These are phyloP conservation scores for Ziziphus jujuba DNA, from an alignment of 306 rosid genomes.

Conservation along the genomic window DNA sequence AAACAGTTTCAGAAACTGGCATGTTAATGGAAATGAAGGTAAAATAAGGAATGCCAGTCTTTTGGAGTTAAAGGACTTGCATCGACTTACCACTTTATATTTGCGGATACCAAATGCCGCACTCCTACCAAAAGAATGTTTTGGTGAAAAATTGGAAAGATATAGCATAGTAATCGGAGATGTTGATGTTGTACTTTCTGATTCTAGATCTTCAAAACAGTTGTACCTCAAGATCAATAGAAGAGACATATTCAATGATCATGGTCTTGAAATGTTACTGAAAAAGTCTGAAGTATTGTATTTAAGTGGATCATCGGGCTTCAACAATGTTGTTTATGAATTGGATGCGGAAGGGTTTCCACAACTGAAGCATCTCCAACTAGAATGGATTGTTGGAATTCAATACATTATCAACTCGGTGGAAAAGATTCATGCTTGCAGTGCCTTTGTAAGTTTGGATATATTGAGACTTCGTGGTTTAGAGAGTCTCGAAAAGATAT, in stretches of 20 bases:
- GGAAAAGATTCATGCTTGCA: background rate
- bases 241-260: constrained; percentile 18
- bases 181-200: constrained; percentile 8
- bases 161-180: constrained; percentile 46
- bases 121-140: constrained; percentile 20
- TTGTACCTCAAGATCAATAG: constrained; percentile 27
- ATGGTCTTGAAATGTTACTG: constrained; percentile 30
- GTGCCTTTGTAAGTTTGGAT: background rate
- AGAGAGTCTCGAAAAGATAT: background rate
- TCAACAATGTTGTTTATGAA: constrained; percentile 29
- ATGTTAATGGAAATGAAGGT: background rate
- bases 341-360: constrained; percentile 38
- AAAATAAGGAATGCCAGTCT: constrained; percentile 14
- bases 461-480: background rate
- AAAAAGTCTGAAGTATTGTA: constrained; percentile 37
- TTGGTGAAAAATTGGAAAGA: constrained; percentile 19
- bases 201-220: background rate
- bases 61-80: constrained; percentile 33
- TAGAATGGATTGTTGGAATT: constrained; percentile 33
- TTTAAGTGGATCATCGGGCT: constrained; percentile 37
- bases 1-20: constrained; percentile 31
- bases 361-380: constrained; percentile 35
- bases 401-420: constrained; percentile 1
- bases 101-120: constrained; percentile 26
- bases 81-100: constrained; percentile 28